These are phyloP conservation scores for Myrmaecium sp. DNA, from an alignment of 2,329 filamentous ascomycete genomes.

Conservation along the genomic window DNA sequence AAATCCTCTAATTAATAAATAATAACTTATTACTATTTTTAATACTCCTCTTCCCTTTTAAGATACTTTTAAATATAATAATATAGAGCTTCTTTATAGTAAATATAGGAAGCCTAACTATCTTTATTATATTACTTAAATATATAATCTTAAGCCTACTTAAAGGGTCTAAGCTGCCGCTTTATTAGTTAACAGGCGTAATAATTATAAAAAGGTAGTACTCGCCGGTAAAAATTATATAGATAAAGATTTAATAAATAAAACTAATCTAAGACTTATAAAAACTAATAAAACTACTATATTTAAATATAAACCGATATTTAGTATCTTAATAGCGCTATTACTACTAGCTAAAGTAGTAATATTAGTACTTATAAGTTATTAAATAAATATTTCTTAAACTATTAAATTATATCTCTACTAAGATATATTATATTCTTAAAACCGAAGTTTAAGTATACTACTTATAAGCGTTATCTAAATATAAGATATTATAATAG, in stretches of 20 bases:
- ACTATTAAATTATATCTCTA: background rate
- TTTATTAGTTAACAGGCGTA: background rate
- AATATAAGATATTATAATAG: background rate
- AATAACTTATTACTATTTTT: background rate
- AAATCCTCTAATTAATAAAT: background rate
- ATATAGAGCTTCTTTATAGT: background rate
- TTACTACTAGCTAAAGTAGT: background rate
- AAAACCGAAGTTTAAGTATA: background rate
- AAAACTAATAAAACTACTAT: no score
- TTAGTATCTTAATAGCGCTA: background rate
- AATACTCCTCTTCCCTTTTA: background rate
- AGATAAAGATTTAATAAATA: no score
- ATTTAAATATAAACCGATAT: background rate
- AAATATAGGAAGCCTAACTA: background rate
- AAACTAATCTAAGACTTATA: no score
- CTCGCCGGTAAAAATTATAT: no score
- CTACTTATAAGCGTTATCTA: background rate
- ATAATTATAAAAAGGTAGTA: no score
- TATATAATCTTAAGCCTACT: background rate
- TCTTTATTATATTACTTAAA: slow-evolving; percentile 1
- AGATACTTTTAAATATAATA: background rate
- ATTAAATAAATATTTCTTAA: background rate
- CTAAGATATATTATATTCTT: background rate
- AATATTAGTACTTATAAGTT: background rate
- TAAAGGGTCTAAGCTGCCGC: background rate